These are phyloP conservation scores for Umbelopsis vinacea DNA, from an alignment of 192 early-diverging fungal genomes.

Conservation along the genomic window DNA sequence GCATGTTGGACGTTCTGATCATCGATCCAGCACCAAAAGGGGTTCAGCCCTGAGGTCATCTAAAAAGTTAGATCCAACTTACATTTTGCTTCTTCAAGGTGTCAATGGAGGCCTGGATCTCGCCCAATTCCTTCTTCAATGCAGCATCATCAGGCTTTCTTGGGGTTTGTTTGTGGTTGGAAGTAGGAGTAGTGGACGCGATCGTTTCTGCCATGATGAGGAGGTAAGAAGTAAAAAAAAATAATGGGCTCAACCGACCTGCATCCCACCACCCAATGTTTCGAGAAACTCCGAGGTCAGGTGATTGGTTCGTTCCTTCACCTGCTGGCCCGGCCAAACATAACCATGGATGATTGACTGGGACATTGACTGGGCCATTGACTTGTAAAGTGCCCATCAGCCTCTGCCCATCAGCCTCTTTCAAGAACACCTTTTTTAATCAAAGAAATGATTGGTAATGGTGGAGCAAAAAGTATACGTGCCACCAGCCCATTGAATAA, in stretches of 20 bases:
- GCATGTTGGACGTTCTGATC: not conserved
- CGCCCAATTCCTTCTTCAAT: constrained; percentile 28
- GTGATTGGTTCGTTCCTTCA: constrained; percentile 5
- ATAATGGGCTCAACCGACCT: constrained; percentile 10
- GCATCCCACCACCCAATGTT: constrained; percentile 3
- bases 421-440: too few relatives aligned
- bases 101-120: constrained; percentile 27
- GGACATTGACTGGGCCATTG: too few relatives aligned
- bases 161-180: constrained; percentile 12
- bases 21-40: not conserved
- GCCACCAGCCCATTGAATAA: too few relatives aligned
- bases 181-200: constrained; percentile 26
- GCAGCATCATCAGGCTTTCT: constrained; percentile 39
- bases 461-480: too few relatives aligned
- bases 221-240: constrained; percentile 20
- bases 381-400: too few relatives aligned
- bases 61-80: constrained; percentile 18
- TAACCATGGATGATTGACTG: too few relatives aligned
- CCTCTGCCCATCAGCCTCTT: too few relatives aligned
- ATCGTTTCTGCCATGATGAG: constrained; percentile 26
- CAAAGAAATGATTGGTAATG: too few relatives aligned
- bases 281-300: constrained; percentile 23
- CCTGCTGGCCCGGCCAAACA: not conserved
- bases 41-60: not conserved
- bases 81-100: constrained; percentile 38